Base-by-base conservation (phyloP, 1,284 basidiomycete species). In the Trichosporon coremiiforme region DNA sequence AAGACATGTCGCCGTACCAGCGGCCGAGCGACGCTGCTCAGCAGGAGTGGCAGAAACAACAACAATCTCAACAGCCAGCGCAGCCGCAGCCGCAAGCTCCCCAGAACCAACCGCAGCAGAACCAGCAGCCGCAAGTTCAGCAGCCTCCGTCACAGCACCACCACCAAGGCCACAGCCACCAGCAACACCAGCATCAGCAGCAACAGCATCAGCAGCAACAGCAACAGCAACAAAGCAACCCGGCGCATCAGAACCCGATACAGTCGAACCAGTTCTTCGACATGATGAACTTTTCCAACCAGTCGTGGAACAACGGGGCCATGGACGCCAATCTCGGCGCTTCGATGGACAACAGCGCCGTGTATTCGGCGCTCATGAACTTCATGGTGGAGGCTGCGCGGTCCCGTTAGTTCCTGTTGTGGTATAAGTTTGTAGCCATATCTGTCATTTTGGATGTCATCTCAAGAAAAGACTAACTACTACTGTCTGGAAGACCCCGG, bases 281-380 rank as follows among this genome's bases (percentile, higher is more conserved):
- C 57, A 62, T 62, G 57, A 35, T 62, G 57, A 62, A 62, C 29
- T 62, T 62, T 25, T 25, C 25, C 57, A 62, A 62, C 29, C 57
- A 62, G 57, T 22, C 31, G 15, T 65, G 64, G 64, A 45, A 47
- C 41, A 47, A 15, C 22, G 22, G 38, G 15, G 64, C 12, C 5
- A 45, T 41, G 36, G 64, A 45, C 64, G 15, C 22, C 12, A 65
- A 17, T 25, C 38, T 45, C 15, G 36, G 41, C 7, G 31, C 15
- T 31, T n/a, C 57, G 17, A 62, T 62, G 57, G 57, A 62, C 57
- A 62, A 62, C 57, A 62, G 57, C 8, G 74, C 73, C 0, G 70
- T 77, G 17, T 76, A 76, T 55, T 70, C 73, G 15, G 75, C 74
- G 0, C 68, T 77, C 12, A 77, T 77, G 76, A 70, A 68, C 22